Conservation (phyloP, 2,329 filamentous ascomycete species). For the Botrytis tulipae region DNA sequence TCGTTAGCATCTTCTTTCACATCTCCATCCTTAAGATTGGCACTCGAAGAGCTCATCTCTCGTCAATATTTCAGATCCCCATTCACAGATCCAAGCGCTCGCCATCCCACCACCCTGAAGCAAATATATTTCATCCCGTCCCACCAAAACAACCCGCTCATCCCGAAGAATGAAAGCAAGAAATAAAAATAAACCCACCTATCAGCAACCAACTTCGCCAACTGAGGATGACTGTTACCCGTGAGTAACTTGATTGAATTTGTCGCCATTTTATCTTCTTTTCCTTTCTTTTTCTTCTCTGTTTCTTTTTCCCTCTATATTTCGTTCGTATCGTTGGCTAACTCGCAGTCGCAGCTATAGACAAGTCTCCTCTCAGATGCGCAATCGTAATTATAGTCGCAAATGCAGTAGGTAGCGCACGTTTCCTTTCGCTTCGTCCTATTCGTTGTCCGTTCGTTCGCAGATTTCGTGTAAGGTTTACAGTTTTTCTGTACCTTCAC, state of each 20-base stretch:
- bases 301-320: neutral
- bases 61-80: neutral
- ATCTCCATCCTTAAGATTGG: conserved; percentile 11
- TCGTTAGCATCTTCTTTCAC: neutral
- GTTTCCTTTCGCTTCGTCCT: neutral
- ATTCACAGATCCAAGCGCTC: neutral
- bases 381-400: neutral
- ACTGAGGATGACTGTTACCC: conserved; percentile 71
- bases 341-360: neutral
- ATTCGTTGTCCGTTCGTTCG: neutral
- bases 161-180: neutral
- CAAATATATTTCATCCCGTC: neutral
- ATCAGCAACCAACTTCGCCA: conserved; percentile 60
- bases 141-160: neutral
- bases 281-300: neutral
- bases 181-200: conserved; percentile 19
- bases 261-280: conserved; percentile 54
- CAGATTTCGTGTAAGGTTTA: neutral
- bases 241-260: conserved; percentile 75
- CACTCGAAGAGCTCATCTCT: neutral
- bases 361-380: neutral
- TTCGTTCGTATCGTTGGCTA: neutral
- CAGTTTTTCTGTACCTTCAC: neutral
- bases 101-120: neutral
- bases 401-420: neutral